Base-by-base conservation (phyloP, 805 yeast genomes). In the Saturnispora dispora region DNA sequence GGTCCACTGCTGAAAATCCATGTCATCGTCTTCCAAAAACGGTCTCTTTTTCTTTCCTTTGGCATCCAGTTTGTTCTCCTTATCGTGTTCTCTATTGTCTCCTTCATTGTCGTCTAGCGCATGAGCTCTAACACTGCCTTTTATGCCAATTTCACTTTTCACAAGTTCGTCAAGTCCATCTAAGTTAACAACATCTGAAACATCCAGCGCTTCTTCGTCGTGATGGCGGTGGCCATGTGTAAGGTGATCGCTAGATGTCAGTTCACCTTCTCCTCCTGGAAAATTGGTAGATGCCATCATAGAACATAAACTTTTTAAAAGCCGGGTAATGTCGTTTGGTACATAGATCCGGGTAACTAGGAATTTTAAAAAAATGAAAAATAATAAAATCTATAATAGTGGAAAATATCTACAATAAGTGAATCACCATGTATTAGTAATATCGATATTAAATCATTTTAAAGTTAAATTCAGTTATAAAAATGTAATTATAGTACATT, bases 1-100 rank as follows among this genome's bases (percentile, higher is more conserved):
- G 4, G 71, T 66, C 84, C 83, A 78, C 55, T 77, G 78, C 59
- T 74, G 74, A 62, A 76, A 76, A 53, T 78, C 82, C 42, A 70
- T 71, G 52, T 75, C 73, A 51, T 76, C 80, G 47, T 67, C 58
- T 18, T 46, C 61, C 25, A 67, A 55, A 33, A 59, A 57, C 20
- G 56, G 58, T 40, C 72, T 58, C 54, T 68, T 70, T 25, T 51
- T 52, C 25, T 41, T 39, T 15, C 36, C 42, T n/a, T 46, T 46
- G 22, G 11, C 10, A 1, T 22, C 30, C 17, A 39, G 5, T 25
- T 46, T 46, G 9, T 15, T 25, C 13, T 11, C 15, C 13, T 44
- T 44, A 52, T 30, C 45, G 20, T 37, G 46, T 3, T 43, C 46
- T 44, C 37, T 43, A 23, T 9, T 42, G 18, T n/a, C 22, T 7